These are phyloP conservation scores for Cryptococcus floricola DNA, from an alignment of 1,284 basidiomycete genomes.

Conservation along the genomic window DNA sequence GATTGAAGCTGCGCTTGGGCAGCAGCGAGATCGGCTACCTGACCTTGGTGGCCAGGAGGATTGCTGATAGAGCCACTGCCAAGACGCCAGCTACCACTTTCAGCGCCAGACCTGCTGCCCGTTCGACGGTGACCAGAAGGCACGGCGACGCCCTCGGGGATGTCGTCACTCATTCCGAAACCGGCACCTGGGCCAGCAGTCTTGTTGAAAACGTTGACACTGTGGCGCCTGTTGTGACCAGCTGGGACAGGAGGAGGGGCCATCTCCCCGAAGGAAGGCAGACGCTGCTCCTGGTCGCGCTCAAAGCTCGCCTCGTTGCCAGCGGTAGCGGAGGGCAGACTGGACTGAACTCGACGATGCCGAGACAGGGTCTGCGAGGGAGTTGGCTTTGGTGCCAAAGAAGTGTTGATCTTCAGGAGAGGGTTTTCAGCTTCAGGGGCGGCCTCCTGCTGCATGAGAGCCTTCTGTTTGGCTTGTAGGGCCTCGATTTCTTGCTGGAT, in stretches of 20 bases:
- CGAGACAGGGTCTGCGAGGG: slow-evolving; percentile 46
- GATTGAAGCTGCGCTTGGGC: slow-evolving; percentile 91
- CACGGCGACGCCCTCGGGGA: slow-evolving; percentile 38
- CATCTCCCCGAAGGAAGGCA: slow-evolving; percentile 28
- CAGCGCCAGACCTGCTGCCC: slow-evolving; percentile 39
- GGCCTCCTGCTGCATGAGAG: slow-evolving; percentile 80
- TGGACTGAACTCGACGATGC: slow-evolving; percentile 86
- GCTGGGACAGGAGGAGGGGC: slow-evolving; percentile 25
- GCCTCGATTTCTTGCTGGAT: slow-evolving; percentile 86
- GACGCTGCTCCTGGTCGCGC: slow-evolving; percentile 9
- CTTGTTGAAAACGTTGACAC: slow-evolving; percentile 70
- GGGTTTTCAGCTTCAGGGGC: slow-evolving; percentile 59
- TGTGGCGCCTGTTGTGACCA: slow-evolving; percentile 87
- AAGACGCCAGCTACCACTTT: slow-evolving; percentile 77
- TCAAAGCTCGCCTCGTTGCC: slow-evolving; percentile 7
- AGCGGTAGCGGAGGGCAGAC: slow-evolving; percentile 48
- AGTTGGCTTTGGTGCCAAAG: slow-evolving; percentile 17
- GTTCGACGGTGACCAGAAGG: slow-evolving; percentile 70
- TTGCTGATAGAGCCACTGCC: slow-evolving; percentile 14
- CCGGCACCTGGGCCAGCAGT: slow-evolving; percentile 33
- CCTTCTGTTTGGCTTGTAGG: slow-evolving; percentile 82
- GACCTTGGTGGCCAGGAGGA: slow-evolving; percentile 67
- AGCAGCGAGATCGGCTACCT: slow-evolving; percentile 76
- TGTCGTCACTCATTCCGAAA: slow-evolving; percentile 33
- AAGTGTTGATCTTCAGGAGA: slow-evolving; percentile 46